Evolutionary conservation across 768 basidiomycete species (phyloP).

Genomic region (Kwoniella bestiolae): DNA sequence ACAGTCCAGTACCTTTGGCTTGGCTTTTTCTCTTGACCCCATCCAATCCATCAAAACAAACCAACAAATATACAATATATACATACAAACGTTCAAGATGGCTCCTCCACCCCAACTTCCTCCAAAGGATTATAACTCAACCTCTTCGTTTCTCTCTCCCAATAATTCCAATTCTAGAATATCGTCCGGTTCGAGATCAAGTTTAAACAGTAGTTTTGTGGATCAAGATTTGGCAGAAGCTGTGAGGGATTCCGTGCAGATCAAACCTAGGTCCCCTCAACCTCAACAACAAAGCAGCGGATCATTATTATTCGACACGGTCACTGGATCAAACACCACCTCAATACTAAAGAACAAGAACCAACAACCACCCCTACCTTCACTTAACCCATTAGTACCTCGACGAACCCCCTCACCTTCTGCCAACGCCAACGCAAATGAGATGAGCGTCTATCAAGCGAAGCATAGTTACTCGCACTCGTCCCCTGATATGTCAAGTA

Average conservation of each 20-base stretch:
- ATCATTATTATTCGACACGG: conserved; percentile 10
- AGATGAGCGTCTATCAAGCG: conserved; percentile 16
- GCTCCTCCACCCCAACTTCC: conserved; percentile 25
- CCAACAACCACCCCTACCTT: conserved; percentile 18
- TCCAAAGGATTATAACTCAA: conserved; percentile 24
- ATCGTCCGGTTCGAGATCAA: conserved; percentile 7
- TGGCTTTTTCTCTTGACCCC: background rate
- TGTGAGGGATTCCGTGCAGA: conserved; percentile 35
- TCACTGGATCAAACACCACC: background rate
- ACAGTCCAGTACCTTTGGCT: conserved; percentile 7
- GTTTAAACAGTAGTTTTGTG: conserved; percentile 9
- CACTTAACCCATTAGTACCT: conserved; percentile 27
- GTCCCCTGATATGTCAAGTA: conserved; percentile 27
- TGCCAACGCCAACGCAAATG: background rate
- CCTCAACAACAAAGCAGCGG: conserved; percentile 1
- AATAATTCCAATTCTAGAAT: background rate
- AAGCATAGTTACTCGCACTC: conserved; percentile 21
- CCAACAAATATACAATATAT: background rate
- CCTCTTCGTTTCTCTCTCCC: conserved; percentile 4
- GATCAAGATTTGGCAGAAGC: conserved; percentile 32
- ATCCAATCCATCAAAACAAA: background rate
- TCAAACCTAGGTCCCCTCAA: conserved; percentile 14
- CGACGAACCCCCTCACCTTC: conserved; percentile 35
- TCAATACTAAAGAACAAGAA: background rate
- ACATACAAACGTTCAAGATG: conserved; percentile 5